Evolutionary conservation across 2,329 filamentous ascomycete species (phyloP).

Genomic region (Rosellinia necatrix): DNA sequence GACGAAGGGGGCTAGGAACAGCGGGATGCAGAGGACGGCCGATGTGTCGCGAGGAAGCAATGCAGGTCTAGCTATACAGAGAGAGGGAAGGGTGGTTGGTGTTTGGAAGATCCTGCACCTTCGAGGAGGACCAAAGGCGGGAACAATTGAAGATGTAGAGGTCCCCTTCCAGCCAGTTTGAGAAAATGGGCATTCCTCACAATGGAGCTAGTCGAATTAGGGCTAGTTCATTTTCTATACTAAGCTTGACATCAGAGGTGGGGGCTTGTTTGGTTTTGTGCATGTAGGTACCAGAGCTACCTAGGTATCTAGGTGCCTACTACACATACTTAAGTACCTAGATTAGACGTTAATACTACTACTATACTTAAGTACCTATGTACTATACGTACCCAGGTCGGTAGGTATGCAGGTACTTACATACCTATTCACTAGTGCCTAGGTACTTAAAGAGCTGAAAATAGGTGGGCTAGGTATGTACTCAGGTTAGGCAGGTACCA

Average conservation of each 20-base stretch:
- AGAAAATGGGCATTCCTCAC: slow-evolving; percentile 26
- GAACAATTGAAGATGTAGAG: slow-evolving; percentile 27
- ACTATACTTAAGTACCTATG: no score
- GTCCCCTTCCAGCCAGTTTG: slow-evolving; percentile 16
- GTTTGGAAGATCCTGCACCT: slow-evolving; percentile 21
- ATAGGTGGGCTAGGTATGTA: no score
- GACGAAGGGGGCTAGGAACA: not conserved
- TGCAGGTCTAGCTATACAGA: not conserved
- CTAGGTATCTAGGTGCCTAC: no score
- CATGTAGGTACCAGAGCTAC: no score
- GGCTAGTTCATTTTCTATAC: slow-evolving; percentile 13
- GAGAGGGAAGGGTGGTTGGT: slow-evolving; percentile 3
- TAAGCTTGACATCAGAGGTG: slow-evolving; percentile 7
- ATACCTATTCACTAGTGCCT: no score
- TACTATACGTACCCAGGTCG: no score
- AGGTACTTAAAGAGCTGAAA: no score
- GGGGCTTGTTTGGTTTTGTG: not conserved
- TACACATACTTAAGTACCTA: no score
- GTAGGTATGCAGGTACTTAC: not conserved
- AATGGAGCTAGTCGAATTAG: slow-evolving; percentile 7
- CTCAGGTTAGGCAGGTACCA: no score
- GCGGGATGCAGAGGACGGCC: not conserved
- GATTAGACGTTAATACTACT: no score
- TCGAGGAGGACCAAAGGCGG: slow-evolving; percentile 9
- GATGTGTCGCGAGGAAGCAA: not conserved